These are phyloP conservation scores for Leccinum boreale DNA, from an alignment of 768 basidiomycete genomes.

Conservation along the genomic window DNA sequence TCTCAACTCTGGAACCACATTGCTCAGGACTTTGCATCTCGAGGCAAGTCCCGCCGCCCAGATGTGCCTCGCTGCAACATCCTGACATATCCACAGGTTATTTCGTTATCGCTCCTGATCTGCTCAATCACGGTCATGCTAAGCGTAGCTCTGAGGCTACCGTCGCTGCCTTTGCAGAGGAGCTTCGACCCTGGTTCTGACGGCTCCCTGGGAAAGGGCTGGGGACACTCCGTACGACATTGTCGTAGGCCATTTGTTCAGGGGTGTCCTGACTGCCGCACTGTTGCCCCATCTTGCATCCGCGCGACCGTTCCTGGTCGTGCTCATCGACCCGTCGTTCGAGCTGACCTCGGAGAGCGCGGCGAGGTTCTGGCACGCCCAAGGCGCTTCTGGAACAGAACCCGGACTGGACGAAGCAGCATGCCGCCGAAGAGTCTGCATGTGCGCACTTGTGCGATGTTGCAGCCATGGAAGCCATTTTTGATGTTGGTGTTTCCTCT, in stretches of 20 bases:
- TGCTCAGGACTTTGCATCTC: slow-evolving; percentile 11
- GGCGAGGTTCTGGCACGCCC: neutral
- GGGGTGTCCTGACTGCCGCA: slow-evolving; percentile 8
- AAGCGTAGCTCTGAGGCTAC: slow-evolving; percentile 9
- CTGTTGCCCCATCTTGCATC: slow-evolving; percentile 16
- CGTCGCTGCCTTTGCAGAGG: slow-evolving; percentile 9
- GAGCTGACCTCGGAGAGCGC: neutral
- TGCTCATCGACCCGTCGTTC: slow-evolving; percentile 20
- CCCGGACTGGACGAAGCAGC: neutral
- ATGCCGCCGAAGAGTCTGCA: neutral
- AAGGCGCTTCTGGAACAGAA: neutral
- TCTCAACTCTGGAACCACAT: slow-evolving; percentile 16
- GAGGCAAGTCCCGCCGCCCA: slow-evolving; percentile 6
- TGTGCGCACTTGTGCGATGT: neutral
- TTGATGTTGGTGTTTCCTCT: slow-evolving; percentile 10
- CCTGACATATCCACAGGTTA: slow-evolving; percentile 13
- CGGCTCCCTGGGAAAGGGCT: neutral
- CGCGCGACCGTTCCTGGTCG: slow-evolving; percentile 2
- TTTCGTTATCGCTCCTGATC: slow-evolving; percentile 21
- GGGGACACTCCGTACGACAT: slow-evolving; percentile 4
- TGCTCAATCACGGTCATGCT: slow-evolving; percentile 18
- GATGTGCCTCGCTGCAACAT: too few species aligned
- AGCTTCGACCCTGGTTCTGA: slow-evolving; percentile 12
- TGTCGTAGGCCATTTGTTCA: slow-evolving; percentile 18
- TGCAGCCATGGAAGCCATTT: slow-evolving; percentile 3